Evolutionary conservation across 192 early-diverging fungal species (phyloP).

Genomic region (Radiomyces spectabilis): DNA sequence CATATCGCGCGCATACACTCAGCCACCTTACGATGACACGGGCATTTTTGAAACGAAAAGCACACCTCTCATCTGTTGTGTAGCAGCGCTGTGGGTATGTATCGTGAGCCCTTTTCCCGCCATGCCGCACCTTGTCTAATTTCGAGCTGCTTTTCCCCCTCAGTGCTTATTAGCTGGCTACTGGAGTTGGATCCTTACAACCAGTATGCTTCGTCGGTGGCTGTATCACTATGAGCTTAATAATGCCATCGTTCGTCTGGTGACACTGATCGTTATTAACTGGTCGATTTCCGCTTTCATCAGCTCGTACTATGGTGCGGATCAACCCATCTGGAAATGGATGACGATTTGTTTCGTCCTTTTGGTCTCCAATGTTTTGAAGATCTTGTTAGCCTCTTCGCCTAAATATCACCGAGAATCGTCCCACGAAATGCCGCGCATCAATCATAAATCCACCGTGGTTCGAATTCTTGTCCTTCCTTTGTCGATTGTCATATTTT

Average conservation of each 20-base stretch:
- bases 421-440: slow-evolving; percentile 8
- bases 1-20: slow-evolving; percentile 13
- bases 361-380: slow-evolving; percentile 31
- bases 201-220: slow-evolving; percentile 49
- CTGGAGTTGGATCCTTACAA: slow-evolving; percentile 50
- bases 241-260: slow-evolving; percentile 41
- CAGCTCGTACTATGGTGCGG: slow-evolving; percentile 38
- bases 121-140: no score
- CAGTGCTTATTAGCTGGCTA: slow-evolving; percentile 48
- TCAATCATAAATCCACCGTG: slow-evolving; percentile 26
- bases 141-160: background rate
- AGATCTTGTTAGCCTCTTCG: slow-evolving; percentile 1
- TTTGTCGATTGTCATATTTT: slow-evolving; percentile 38
- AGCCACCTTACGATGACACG: slow-evolving; percentile 16
- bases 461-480: slow-evolving; percentile 38
- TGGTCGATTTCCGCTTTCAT: slow-evolving; percentile 47
- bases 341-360: slow-evolving; percentile 41
- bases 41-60: slow-evolving; percentile 25
- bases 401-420: slow-evolving; percentile 16
- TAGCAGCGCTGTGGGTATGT: slow-evolving; percentile 36
- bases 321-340: slow-evolving; percentile 52
- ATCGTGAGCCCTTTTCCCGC: background rate
- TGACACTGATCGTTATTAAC: slow-evolving; percentile 41
- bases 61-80: slow-evolving; percentile 28
- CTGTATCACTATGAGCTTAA: slow-evolving; percentile 47